Evolutionary conservation across 164 flowering plant species (phyloP).

Genomic region (Litsea cubeba): DNA sequence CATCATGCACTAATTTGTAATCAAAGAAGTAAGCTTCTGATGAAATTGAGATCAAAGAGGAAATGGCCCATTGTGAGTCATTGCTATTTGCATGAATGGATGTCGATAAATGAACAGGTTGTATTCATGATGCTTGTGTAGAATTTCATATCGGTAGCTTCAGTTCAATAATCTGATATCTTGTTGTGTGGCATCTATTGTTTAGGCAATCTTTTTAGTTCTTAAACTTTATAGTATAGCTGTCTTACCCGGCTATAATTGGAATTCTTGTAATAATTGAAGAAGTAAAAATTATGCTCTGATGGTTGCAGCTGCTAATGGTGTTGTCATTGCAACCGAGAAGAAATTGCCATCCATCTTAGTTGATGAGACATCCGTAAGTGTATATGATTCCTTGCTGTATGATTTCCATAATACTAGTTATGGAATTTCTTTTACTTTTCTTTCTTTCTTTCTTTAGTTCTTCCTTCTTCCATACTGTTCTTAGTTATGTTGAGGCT

Average conservation of each 20-base stretch:
- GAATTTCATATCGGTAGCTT: not conserved
- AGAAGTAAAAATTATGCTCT: not conserved
- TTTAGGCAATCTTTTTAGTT: not conserved
- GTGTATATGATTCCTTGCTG: slow-evolving; percentile 18
- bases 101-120: not conserved
- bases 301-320: slow-evolving; percentile 86
- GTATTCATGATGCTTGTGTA: not conserved
- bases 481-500: no score
- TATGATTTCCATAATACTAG: not conserved
- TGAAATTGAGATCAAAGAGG: not conserved
- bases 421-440: not conserved
- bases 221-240: not conserved
- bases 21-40: not conserved
- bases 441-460: not conserved
- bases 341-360: slow-evolving; percentile 93
- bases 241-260: not conserved
- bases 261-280: not conserved
- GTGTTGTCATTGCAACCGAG: slow-evolving; percentile 97
- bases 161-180: not conserved
- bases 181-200: not conserved
- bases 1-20: not conserved
- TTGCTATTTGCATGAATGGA: not conserved
- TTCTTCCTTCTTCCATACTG: not conserved
- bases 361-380: slow-evolving; percentile 95
- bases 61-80: not conserved